Percentiles rank a stretch among this genome's conserved stretches.
Conservation (phyloP, 1,139 yeast species). For the Candida buenavistaensis region DNA sequence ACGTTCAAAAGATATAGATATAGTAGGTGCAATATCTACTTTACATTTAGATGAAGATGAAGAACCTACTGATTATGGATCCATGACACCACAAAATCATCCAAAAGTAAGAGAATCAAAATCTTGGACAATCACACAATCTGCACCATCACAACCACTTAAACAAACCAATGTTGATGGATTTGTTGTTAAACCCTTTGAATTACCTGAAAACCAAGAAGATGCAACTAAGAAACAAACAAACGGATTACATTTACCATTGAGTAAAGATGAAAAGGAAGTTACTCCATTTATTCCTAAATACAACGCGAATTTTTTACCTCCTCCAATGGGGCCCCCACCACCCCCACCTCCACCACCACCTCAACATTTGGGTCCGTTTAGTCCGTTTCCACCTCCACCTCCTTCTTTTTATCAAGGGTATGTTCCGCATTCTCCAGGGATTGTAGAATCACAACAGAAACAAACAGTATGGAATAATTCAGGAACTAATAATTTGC, state of each 20-base stretch:
- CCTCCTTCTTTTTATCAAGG: conserved; percentile 7
- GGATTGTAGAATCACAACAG: conserved; percentile 4
- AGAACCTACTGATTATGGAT: conserved; percentile 19
- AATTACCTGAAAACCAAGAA: conserved; percentile 32
- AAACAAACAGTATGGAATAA: conserved; percentile 16
- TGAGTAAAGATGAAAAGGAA: conserved; percentile 1
- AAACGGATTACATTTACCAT: conserved; percentile 12
- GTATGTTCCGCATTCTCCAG: conserved; percentile 8
- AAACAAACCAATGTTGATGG: conserved; percentile 14
- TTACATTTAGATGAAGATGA: conserved; percentile 41
- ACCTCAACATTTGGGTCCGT: conserved; percentile 5
- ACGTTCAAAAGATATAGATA: conserved; percentile 28
- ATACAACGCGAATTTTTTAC: no score
- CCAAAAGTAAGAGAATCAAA: conserved; percentile 1
- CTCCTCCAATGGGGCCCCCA: conserved; percentile 2
- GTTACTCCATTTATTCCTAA: no score
- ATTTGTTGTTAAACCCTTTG: conserved; percentile 33
- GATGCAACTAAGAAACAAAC: conserved; percentile 13
- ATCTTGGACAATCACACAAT: conserved; percentile 26
- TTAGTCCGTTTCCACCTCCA: conserved; percentile 9
- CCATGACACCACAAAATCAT: conserved; percentile 37
- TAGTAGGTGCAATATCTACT: conserved; percentile 43
- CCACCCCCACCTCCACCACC: conserved; percentile 2
- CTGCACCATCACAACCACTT: conserved; percentile 37
- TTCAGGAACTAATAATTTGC: conserved; percentile 1